A percentile compares a stretch with the other conserved stretches of the same genome.
These are phyloP conservation scores for Sphagnum magellanicum DNA, from an alignment of 228 moss, liverwort and hornwort species.

Conservation along the genomic window DNA sequence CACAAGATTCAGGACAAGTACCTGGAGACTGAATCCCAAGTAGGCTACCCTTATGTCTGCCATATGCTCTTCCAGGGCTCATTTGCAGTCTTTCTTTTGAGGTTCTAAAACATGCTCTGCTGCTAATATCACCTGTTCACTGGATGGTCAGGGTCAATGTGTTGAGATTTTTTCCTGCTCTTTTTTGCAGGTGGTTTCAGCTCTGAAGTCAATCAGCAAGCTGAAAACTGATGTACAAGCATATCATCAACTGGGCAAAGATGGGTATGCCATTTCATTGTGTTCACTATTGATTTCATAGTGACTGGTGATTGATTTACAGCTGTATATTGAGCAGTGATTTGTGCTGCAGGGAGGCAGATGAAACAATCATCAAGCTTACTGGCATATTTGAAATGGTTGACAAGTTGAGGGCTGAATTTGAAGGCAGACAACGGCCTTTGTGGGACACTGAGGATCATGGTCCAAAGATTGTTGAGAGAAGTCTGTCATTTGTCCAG, in stretches of 20 bases:
- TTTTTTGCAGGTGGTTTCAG: constrained; percentile 18
- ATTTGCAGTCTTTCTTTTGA: too few species aligned
- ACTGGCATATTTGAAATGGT: constrained; percentile 17
- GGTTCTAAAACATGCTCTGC: too few species aligned
- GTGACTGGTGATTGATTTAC: too few species aligned
- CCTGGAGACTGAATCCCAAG: constrained; percentile 29
- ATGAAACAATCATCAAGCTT: constrained; percentile 30
- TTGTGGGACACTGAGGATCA: constrained; percentile 23
- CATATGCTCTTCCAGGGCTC: too few species aligned
- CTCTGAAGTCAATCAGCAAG: constrained; percentile 18
- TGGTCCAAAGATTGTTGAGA: constrained; percentile 35
- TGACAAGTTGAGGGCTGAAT: constrained; percentile 16
- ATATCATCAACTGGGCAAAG: constrained; percentile 18
- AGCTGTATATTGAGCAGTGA: background rate
- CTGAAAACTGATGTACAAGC: constrained; percentile 30
- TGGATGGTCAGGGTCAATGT: too few species aligned
- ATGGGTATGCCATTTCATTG: constrained; percentile 9
- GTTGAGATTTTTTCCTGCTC: too few species aligned
- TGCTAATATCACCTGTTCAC: too few species aligned
- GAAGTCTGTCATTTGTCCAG: background rate
- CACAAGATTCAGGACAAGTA: constrained; percentile 29
- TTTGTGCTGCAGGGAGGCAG: constrained; percentile 9
- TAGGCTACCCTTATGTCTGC: constrained; percentile 5
- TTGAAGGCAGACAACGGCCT: constrained; percentile 21
- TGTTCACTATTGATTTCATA: too few species aligned